Percentiles rank a stretch among this genome's conserved stretches.
Conservation (phyloP, 345 rosid species). For the Eucalyptus erythrocorys region DNA sequence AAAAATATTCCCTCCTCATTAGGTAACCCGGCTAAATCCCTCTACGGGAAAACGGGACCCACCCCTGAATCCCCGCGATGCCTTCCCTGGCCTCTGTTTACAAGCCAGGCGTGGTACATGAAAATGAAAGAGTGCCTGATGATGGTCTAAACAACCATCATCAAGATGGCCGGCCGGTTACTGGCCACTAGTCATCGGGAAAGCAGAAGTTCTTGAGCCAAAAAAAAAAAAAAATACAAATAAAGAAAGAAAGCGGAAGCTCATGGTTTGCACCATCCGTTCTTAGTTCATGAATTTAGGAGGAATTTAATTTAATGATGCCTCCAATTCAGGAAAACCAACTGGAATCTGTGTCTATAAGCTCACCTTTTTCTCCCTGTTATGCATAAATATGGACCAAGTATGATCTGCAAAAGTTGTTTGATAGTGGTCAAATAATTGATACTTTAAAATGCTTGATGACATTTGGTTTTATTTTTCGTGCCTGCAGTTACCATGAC, state of each 20-base stretch:
- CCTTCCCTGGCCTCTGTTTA: too few relatives aligned
- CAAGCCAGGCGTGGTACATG: too few relatives aligned
- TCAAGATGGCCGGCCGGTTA: too few relatives aligned
- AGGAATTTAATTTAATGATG: background rate
- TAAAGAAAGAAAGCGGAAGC: background rate
- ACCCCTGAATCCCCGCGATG: too few relatives aligned
- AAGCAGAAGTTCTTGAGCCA: background rate
- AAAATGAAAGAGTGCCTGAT: too few relatives aligned
- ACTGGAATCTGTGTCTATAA: background rate
- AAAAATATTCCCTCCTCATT: too few relatives aligned
- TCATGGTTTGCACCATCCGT: background rate
- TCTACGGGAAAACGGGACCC: too few relatives aligned
- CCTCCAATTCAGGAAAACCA: background rate
- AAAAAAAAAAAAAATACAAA: background rate
- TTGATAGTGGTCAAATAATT: background rate
- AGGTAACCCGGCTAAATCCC: too few relatives aligned
- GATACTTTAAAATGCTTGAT: background rate
- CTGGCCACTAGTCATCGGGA: background rate
- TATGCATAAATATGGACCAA: background rate
- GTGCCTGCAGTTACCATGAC: conserved; percentile 69
- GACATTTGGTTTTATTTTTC: background rate
- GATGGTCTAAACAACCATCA: too few relatives aligned
- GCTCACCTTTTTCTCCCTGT: background rate
- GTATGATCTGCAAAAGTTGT: background rate
- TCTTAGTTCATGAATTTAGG: background rate